Evolutionary conservation across 2,329 filamentous ascomycete genomes (phyloP).

Genomic region (Aspergillus sp.): DNA sequence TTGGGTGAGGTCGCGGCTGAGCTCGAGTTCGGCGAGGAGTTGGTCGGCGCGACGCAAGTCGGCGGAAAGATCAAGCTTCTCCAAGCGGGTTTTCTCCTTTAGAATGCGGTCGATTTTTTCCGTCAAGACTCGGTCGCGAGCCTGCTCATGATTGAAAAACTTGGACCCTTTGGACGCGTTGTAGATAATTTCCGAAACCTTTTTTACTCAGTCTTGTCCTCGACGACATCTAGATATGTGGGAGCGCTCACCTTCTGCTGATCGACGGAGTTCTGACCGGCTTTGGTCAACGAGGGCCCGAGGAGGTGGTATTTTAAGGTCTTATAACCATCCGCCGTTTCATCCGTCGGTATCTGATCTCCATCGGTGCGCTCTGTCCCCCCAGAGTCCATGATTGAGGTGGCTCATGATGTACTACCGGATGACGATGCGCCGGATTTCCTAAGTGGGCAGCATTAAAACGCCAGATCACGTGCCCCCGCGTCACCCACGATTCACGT

Average conservation of each 20-base stretch:
- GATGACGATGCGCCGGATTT: conserved; percentile 4
- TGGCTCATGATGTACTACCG: not conserved
- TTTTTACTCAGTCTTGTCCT: not conserved
- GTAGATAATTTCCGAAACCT: conserved; percentile 95
- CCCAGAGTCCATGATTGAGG: conserved; percentile 17
- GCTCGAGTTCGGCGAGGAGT: conserved; percentile 75
- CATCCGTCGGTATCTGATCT: conserved; percentile 5
- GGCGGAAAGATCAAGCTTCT: conserved; percentile 69
- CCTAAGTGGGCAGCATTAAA: conserved; percentile 25
- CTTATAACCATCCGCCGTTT: conserved; percentile 40
- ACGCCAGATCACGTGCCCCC: conserved; percentile 34
- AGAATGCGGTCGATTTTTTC: conserved; percentile 80
- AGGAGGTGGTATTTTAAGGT: conserved; percentile 87
- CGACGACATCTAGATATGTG: not conserved
- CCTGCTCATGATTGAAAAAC: conserved; percentile 89
- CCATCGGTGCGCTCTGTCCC: conserved; percentile 12
- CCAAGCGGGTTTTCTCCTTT: conserved; percentile 69
- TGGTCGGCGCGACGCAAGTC: conserved; percentile 77
- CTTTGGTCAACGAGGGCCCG: conserved; percentile 88
- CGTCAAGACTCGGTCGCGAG: conserved; percentile 75
- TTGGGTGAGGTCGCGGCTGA: conserved; percentile 76
- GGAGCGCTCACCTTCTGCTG: conserved; percentile 67
- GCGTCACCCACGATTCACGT: conserved; percentile 28
- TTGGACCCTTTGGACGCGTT: conserved; percentile 95
- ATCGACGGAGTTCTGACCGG: conserved; percentile 89